Percentiles rank a stretch among this genome's conserved stretches.
Conservation (phyloP, 192 early-diverging fungal species). For the Backusella mclennaniae region DNA sequence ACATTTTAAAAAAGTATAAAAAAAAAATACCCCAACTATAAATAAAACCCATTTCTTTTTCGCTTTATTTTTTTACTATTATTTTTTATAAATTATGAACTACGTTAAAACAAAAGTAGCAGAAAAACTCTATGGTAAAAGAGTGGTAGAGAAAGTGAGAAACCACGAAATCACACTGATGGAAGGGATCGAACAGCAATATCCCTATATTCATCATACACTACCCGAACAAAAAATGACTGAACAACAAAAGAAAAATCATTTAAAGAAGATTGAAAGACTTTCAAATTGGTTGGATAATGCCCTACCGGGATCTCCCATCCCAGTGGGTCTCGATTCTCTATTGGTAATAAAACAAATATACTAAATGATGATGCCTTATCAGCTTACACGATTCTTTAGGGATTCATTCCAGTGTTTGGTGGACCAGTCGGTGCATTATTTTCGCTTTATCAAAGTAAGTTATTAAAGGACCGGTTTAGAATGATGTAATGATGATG, state of each 20-base stretch:
- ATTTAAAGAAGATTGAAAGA: slow-evolving; percentile 12
- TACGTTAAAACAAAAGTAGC: slow-evolving; percentile 6
- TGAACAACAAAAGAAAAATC: background rate
- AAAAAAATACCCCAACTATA: background rate
- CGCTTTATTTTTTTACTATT: background rate
- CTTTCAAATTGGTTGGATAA: slow-evolving; percentile 23
- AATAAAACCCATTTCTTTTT: background rate
- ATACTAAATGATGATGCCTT: no score
- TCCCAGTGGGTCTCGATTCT: slow-evolving; percentile 26
- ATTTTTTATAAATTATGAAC: background rate
- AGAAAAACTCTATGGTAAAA: background rate
- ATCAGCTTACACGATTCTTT: no score
- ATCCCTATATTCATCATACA: slow-evolving; percentile 6
- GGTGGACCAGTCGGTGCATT: slow-evolving; percentile 15
- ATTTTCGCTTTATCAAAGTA: slow-evolving; percentile 22
- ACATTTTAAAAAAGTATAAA: background rate
- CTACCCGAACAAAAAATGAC: background rate
- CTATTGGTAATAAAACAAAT: slow-evolving; percentile 3
- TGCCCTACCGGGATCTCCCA: slow-evolving; percentile 26
- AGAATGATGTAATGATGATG: background rate
- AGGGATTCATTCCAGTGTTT: slow-evolving; percentile 27
- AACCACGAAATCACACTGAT: background rate
- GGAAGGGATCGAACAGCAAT: background rate
- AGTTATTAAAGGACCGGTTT: background rate
- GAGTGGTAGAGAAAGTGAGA: background rate